A percentile compares a stretch with the other conserved stretches of the same genome.
Evolutionary conservation across 177 flowering plant species (phyloP).

Genomic region (Vitis hybrid): DNA sequence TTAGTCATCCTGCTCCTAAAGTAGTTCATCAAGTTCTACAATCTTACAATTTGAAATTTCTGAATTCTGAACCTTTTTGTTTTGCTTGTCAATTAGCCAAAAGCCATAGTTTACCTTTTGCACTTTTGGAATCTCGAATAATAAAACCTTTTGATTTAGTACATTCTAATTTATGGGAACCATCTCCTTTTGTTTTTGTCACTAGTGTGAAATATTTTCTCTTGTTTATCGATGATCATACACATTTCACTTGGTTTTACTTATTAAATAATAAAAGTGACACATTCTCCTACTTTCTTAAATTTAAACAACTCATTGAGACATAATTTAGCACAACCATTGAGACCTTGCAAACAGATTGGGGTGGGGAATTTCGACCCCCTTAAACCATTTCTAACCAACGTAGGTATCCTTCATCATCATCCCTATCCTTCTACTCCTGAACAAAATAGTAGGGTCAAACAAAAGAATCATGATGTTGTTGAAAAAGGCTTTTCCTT

Average conservation of each 20-base stretch:
- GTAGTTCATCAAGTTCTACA: too few species aligned
- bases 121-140: too few species aligned
- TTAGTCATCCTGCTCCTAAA: too few species aligned
- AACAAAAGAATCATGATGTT: background rate
- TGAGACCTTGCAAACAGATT: background rate
- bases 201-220: background rate
- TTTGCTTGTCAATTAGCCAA: background rate
- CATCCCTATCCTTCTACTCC: background rate
- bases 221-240: background rate
- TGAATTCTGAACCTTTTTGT: too few species aligned
- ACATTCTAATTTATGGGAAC: background rate
- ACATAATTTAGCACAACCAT: background rate
- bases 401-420: background rate
- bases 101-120: background rate
- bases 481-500: background rate
- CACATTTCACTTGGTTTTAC: too few species aligned
- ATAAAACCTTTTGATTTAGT: too few species aligned
- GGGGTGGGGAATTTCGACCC: too few species aligned
- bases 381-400: background rate
- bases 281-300: background rate
- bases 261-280: background rate
- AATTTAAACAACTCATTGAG: background rate
- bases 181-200: background rate
- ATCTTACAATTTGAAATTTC: too few species aligned
- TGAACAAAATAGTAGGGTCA: background rate